These are phyloP conservation scores for Physcomitrium patens DNA, from an alignment of 225 moss, liverwort and hornwort genomes.

Conservation along the genomic window DNA sequence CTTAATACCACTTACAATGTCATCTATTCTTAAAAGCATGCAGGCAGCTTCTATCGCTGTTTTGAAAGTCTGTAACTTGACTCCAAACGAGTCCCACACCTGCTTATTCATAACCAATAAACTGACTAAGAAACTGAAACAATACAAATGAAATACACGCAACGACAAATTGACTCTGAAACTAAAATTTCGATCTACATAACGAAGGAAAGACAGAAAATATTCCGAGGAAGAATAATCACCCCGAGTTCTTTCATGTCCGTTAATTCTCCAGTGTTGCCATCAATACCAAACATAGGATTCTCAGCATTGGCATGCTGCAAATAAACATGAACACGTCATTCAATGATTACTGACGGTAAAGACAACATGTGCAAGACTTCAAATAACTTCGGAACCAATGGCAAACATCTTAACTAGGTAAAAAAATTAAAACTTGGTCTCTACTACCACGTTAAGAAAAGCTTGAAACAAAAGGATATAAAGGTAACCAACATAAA, in stretches of 20 bases:
- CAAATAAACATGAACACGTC: conserved; percentile 6
- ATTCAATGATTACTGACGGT: too few species aligned
- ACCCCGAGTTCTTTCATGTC: conserved; percentile 73
- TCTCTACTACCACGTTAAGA: background rate
- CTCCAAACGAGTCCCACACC: conserved; percentile 79
- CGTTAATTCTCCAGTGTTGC: conserved; percentile 65
- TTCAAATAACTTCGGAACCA: background rate
- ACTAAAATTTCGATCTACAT: background rate
- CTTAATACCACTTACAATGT: conserved; percentile 77
- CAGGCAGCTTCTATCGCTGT: conserved; percentile 77
- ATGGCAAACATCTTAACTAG: background rate
- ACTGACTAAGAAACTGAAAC: conserved; percentile 6
- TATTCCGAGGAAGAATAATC: conserved; percentile 4
- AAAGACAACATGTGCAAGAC: background rate
- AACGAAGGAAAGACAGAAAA: background rate
- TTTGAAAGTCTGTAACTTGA: conserved; percentile 76
- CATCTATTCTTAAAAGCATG: conserved; percentile 77
- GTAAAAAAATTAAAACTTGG: background rate
- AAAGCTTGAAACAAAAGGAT: background rate
- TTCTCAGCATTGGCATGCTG: conserved; percentile 69
- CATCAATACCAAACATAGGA: conserved; percentile 66
- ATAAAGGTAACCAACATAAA: background rate
- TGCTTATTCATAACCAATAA: conserved; percentile 28
- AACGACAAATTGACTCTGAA: too few species aligned
- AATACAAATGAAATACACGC: background rate